These are phyloP conservation scores for Tetradesmus obliquus DNA, from an alignment of 139 green algal species.

Conservation along the genomic window DNA sequence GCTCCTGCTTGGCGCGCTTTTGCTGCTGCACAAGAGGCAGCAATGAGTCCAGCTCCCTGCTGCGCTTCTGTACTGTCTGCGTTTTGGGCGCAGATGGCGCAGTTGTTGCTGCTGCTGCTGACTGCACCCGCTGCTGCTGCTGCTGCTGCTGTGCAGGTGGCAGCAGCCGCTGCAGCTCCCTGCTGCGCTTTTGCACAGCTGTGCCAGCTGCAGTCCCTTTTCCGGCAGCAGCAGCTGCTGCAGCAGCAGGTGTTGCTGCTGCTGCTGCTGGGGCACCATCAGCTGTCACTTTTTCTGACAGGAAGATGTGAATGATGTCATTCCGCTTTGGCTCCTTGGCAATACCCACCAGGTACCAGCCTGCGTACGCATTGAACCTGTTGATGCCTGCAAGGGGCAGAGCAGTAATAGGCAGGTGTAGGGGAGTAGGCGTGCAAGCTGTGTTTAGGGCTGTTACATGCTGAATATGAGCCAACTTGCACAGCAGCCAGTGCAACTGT, in stretches of 20 bases:
- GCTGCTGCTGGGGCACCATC: too few relatives aligned
- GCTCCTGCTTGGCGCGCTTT: too few relatives aligned
- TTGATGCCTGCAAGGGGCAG: background rate
- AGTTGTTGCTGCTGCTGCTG: background rate
- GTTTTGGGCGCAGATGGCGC: background rate
- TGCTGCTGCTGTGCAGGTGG: background rate
- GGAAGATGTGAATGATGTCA: background rate
- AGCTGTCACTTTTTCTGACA: background rate
- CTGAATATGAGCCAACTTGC: too few relatives aligned
- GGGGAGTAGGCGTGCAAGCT: too few relatives aligned
- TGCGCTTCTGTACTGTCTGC: background rate
- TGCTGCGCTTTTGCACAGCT: background rate
- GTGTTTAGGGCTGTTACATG: too few relatives aligned
- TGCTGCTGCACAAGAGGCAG: too few relatives aligned
- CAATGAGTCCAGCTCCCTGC: background rate
- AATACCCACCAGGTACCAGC: background rate
- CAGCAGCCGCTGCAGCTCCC: background rate
- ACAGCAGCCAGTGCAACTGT: too few relatives aligned
- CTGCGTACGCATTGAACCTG: background rate
- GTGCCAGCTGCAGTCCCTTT: background rate
- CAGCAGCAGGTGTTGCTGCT: background rate
- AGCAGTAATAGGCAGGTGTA: background rate
- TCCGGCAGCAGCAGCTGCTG: background rate
- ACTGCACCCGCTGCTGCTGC: background rate
- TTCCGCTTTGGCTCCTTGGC: background rate